Percentiles rank a stretch among this genome's conserved stretches.
Conservation (phyloP, 495 filamentous ascomycete genomes). For the Massariosphaeria phaeospora region DNA sequence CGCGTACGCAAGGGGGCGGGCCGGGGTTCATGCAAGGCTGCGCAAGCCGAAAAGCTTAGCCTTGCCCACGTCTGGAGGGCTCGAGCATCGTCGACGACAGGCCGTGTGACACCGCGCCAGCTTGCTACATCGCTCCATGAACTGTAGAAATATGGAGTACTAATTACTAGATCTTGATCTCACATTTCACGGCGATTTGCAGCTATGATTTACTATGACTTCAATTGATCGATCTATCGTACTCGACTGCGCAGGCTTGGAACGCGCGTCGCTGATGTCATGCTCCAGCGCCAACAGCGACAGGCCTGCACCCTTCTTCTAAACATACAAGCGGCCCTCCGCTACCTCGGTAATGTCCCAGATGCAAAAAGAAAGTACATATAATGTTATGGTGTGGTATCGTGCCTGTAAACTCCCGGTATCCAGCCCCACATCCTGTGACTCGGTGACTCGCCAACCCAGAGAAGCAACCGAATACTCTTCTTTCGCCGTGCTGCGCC, state of each 20-base stretch:
- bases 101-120: too few relatives aligned
- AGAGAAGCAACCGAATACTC: not conserved
- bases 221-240: not conserved
- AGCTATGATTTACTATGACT: not conserved
- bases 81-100: too few relatives aligned
- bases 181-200: too few relatives aligned
- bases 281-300: not conserved
- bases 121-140: too few relatives aligned
- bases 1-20: too few relatives aligned
- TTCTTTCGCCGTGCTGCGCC: not conserved
- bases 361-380: slow-evolving; percentile 11
- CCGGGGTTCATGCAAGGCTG: too few relatives aligned
- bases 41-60: too few relatives aligned
- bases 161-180: too few relatives aligned
- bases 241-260: too few relatives aligned
- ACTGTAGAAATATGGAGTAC: too few relatives aligned
- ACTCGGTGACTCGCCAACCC: not conserved
- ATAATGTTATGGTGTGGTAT: slow-evolving; percentile 20
- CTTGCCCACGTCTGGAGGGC: too few relatives aligned
- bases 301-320: not conserved
- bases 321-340: slow-evolving; percentile 24
- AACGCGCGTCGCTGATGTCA: slow-evolving; percentile 6
- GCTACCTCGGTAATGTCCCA: too few relatives aligned
- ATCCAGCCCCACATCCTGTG: slow-evolving; percentile 14
- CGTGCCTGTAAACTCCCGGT: slow-evolving; percentile 24